Base-by-base conservation (phyloP, 164 flowering plant genomes). In the Liquidambar formosana region DNA sequence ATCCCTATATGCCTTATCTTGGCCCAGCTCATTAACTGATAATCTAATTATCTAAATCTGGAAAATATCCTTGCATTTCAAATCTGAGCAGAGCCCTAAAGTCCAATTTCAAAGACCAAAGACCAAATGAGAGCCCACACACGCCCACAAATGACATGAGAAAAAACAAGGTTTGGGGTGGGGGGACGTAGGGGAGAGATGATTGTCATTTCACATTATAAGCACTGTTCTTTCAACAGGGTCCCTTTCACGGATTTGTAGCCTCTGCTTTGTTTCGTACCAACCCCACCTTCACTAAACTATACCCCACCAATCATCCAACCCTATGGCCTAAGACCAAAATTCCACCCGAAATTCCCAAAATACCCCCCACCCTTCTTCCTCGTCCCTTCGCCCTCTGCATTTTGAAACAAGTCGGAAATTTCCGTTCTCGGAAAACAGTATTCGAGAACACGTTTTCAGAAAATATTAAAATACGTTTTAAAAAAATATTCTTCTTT, bases 291-390 rank as follows among this genome's bases (percentile, higher is more conserved):
- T 64, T 46, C 33, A 28, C 15, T 53, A 52, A 70, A 58, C 45
- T 15, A 64, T 65, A 44, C 51, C 71, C 72, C 68, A 63, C 72
- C 76, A 48, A 68, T 73, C 61, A 68, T 68, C 15, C 8, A 54
- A 54, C 41, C 6, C 6, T n/a, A n/a, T n/a, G n/a, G 8, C 14
- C 18, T 48, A 5, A 48, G 14, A 2, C 51, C n/a, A 48, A 48
- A 16, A 11, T 21, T 9, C n/a, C 21, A 18, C 22, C 25, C 11
- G 8, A 54, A 22, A 21, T 46, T 22, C 22, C 58, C 28, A 10
- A 54, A 19, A 11, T 22, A 54, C 58, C 58, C 58, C 15, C 10
- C 5, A 6, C 54, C 51, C 4, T 18, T 21, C 54, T 18, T 18
- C 28, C 58, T 54, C 28, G 14, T 1, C 23, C 15, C 12, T 46